These are phyloP conservation scores for Wallacemonas sp. DNA, from an alignment of 208 protist species.

Conservation along the genomic window DNA sequence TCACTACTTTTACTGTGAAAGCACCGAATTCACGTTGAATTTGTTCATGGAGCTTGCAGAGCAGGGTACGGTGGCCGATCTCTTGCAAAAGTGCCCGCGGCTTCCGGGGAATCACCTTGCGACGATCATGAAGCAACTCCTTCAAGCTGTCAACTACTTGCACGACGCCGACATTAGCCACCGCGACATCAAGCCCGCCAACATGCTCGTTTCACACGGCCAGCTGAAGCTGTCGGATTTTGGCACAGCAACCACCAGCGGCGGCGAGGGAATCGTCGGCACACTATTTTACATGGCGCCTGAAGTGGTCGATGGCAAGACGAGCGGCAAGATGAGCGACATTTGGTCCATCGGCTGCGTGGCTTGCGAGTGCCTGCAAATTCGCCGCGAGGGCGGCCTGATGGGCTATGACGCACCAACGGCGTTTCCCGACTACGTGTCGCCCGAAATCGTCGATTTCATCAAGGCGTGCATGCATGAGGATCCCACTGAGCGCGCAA, in stretches of 20 bases:
- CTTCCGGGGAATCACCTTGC: slow-evolving; percentile 53
- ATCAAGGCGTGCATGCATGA: slow-evolving; percentile 62
- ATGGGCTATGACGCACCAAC: slow-evolving; percentile 54
- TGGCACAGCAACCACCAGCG: slow-evolving; percentile 59
- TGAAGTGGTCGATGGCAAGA: slow-evolving; percentile 56
- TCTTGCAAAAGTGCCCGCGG: slow-evolving; percentile 43
- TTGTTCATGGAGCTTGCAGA: slow-evolving; percentile 83
- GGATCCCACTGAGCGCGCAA: slow-evolving; percentile 55
- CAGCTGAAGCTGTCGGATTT: slow-evolving; percentile 83
- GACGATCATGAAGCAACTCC: slow-evolving; percentile 65
- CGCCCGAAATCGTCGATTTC: slow-evolving; percentile 48
- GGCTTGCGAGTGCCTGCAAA: slow-evolving; percentile 54
- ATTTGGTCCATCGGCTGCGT: slow-evolving; percentile 76
- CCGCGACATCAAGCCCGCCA: slow-evolving; percentile 87
- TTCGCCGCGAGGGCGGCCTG: slow-evolving; percentile 38
- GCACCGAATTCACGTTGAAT: slow-evolving; percentile 54
- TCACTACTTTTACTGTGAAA: slow-evolving; percentile 86
- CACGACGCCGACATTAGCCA: slow-evolving; percentile 82
- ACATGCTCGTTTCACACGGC: slow-evolving; percentile 78
- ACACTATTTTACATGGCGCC: slow-evolving; percentile 70
- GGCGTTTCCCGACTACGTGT: slow-evolving; percentile 46
- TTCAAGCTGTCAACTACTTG: slow-evolving; percentile 71
- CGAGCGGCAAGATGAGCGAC: slow-evolving; percentile 57
- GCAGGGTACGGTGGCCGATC: slow-evolving; percentile 57
- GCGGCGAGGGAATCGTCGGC: slow-evolving; percentile 51